Base-by-base conservation (phyloP, 176 grass and related monocot species). In the Miscanthus lutarioriparius region DNA sequence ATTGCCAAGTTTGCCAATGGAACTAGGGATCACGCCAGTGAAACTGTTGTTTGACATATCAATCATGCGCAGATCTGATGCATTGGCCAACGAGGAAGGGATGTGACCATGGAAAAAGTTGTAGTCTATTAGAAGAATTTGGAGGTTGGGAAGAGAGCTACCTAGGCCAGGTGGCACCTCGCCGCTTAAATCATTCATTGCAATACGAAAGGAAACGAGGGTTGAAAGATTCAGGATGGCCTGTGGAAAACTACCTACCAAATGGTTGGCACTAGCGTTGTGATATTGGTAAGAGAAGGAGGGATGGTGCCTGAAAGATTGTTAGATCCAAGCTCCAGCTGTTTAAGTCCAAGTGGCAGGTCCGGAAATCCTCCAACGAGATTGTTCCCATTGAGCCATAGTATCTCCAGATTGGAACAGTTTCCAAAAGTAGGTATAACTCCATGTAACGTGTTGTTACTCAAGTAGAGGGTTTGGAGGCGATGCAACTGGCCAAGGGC, bases 61-160 rank as follows among this genome's bases (percentile, higher is more conserved):
- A 12, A 62, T 25, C 0, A 33, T 2, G 32, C 32, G 0, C 49
- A 53, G 17, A 53, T 7, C 49, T 6, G 17, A 19, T 53, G 17
- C 16, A 53, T 53, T 53, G 6, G 0, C 17, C 49, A 53, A 53
- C 0, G 49, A 53, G 49, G 17, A 19, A 53, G 49, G 49, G 49
- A 53, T 7, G 49, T 20, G 1, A 2, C 49, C 49, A 53, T 53
- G 16, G 2, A 53, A 53, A 20, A 53, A 20, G 17, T 53, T 53
- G 49, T 0, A 1, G 4, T 1, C 5, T 0, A 20, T 53, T 26
- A 1, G 3, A 2, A 20, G 17, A 0, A 7, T 0, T 19, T 53
- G 49, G 49, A 53, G 49, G 49, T 53, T 20, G 16, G 49, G 49
- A 20, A 53, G 49, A 53, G 17, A 53, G 49, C 0, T 53, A 53